These are phyloP conservation scores for Phialophora verrucosa DNA, from an alignment of 2,329 filamentous ascomycete genomes.

Conservation along the genomic window DNA sequence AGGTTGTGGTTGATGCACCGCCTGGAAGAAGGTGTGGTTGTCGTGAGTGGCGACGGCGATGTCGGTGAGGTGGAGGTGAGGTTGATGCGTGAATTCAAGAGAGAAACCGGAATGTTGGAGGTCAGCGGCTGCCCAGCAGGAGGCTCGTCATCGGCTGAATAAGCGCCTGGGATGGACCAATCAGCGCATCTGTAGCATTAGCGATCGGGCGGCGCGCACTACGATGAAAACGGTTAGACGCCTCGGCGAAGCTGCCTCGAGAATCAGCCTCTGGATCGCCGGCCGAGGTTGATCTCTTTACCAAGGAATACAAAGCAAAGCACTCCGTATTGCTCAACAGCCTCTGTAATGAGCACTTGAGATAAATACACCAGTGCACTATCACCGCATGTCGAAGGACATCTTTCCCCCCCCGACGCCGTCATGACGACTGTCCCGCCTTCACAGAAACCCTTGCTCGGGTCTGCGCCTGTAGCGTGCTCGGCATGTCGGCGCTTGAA, in stretches of 20 bases:
- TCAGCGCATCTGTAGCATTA: neutral
- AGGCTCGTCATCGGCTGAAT: constrained; percentile 6
- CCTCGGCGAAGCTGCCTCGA: neutral
- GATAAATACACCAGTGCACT: too few relatives aligned
- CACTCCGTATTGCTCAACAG: neutral
- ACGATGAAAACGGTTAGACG: neutral
- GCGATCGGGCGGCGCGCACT: neutral
- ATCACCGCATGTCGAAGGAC: neutral
- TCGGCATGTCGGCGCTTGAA: constrained; percentile 20
- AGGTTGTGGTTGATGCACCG: neutral
- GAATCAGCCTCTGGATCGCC: neutral
- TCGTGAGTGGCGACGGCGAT: neutral
- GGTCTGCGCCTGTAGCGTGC: constrained; percentile 20
- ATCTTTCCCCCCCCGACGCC: neutral
- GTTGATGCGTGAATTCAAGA: neutral
- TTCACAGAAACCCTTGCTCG: constrained; percentile 19
- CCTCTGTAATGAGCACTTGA: neutral
- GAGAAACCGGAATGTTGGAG: constrained; percentile 5
- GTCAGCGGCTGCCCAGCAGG: constrained; percentile 2
- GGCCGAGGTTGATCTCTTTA: neutral
- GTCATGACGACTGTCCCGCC: constrained; percentile 4
- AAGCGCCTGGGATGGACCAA: neutral
- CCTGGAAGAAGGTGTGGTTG: neutral
- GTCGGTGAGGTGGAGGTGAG: neutral
- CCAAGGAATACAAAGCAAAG: neutral